Evolutionary conservation across 345 rosid species (phyloP), one percentile per base, ranked within the genome.

Genomic region (Tarenaya hassleriana): DNA sequence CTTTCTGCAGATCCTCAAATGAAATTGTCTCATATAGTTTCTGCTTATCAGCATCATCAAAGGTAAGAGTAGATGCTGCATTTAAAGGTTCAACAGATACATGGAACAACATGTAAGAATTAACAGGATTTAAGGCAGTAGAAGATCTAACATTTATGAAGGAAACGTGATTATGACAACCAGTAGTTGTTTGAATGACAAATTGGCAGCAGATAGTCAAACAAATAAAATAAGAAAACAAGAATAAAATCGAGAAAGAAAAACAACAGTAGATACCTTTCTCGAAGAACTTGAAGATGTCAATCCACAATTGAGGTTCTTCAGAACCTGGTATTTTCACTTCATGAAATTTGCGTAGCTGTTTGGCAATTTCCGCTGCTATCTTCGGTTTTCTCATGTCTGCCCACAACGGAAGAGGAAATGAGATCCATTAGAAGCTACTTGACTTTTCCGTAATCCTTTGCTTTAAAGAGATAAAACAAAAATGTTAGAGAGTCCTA

Each of bases 281-380:
- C 62, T 78, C 94, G 58, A 67, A 85, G 66, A 92, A 88, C 79
- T 78, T 88, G 64, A 77, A 75, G 50, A 92, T 70, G 38, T 88
- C 98, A 66, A 70, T 69, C 97, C 97, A 92, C 13, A 88, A 73
- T 64, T 92, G 95, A 66, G 98, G 94, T 62, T 85, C 98, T 70
- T 79, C 78, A 66, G 85, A 78, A 34, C 97, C 94, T 9, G 98
- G 90, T 59, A 92, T 75, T 56, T 83, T 79, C 58, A 85, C 94
- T 62, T 68, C 61, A 71, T 92, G 96, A 75, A 88, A 92, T 64
- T 55, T 81, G 17, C 44, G 75, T 62, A 92, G 86, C 60, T 92
- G 73, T 73, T 75, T 85, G n/a, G 98, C 94, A 56, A 92, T 85
- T 72, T 81, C 79, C 31, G 91, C 90, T 61, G 78, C 83, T 66